Conservation (phyloP, 305 asterid species). For the Ruellia speciosa region DNA sequence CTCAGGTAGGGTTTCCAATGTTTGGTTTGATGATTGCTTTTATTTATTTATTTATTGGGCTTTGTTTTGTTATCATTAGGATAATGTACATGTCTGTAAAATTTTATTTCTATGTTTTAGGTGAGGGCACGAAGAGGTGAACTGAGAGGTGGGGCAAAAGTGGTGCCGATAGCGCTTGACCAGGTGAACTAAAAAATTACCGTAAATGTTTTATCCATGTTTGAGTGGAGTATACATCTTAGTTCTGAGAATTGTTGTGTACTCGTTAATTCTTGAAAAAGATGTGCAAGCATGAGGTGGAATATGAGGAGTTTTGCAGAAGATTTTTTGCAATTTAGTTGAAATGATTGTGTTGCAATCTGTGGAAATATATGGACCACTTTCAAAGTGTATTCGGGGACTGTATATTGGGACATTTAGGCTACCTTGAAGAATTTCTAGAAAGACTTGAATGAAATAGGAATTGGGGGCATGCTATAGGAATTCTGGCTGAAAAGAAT, state of each 20-base stretch:
- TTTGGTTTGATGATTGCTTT: not conserved
- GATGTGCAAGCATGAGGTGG: not conserved
- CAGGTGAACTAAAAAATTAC: conserved; percentile 38
- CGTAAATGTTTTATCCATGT: too few species aligned
- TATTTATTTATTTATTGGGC: not conserved
- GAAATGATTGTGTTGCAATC: too few species aligned
- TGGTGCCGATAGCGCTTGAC: conserved; percentile 87
- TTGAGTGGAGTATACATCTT: not conserved
- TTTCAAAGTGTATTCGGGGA: too few species aligned
- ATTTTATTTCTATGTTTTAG: conserved; percentile 27
- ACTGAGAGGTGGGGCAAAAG: conserved; percentile 76
- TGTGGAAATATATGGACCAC: too few species aligned
- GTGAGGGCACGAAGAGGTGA: conserved; percentile 58
- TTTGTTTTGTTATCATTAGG: conserved; percentile 7
- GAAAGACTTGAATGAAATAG: too few species aligned
- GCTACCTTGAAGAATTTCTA: too few species aligned
- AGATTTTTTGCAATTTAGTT: too few species aligned
- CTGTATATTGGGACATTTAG: too few species aligned
- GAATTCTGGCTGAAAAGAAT: too few species aligned
- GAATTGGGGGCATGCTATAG: too few species aligned
- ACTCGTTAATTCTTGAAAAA: too few species aligned
- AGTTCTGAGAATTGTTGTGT: conserved; percentile 10
- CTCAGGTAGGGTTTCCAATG: conserved; percentile 47
- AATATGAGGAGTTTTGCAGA: not conserved
- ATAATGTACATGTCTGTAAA: not conserved